Conservation (phyloP, 1,284 basidiomycete species). For the Ustilago esculenta region DNA sequence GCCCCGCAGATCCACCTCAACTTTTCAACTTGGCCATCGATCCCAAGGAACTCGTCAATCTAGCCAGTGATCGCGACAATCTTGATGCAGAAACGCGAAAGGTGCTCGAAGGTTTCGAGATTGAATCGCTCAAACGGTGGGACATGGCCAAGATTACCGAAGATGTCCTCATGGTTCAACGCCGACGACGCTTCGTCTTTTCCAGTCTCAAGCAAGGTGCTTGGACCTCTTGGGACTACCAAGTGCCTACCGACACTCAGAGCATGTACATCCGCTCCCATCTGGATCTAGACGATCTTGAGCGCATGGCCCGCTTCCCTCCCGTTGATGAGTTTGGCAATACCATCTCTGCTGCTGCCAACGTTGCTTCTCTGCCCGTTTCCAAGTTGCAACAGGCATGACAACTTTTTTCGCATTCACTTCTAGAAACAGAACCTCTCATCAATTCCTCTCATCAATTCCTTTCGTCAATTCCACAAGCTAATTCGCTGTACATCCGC, state of each 20-base stretch:
- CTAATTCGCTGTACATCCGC: too few relatives aligned
- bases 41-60: slow-evolving; percentile 39
- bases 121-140: slow-evolving; percentile 27
- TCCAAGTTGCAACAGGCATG: slow-evolving; percentile 7
- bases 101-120: slow-evolving; percentile 22
- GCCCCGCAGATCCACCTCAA: slow-evolving; percentile 35
- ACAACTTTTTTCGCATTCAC: too few relatives aligned
- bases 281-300: slow-evolving; percentile 36
- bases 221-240: slow-evolving; percentile 42
- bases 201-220: slow-evolving; percentile 37
- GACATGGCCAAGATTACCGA: slow-evolving; percentile 36
- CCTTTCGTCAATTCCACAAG: too few relatives aligned
- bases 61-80: slow-evolving; percentile 17
- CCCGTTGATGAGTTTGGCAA: slow-evolving; percentile 32
- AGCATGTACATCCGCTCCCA: slow-evolving; percentile 44
- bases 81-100: slow-evolving; percentile 23
- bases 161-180: slow-evolving; percentile 33
- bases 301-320: slow-evolving; percentile 41
- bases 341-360: not conserved
- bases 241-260: slow-evolving; percentile 33
- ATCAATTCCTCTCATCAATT: too few relatives aligned
- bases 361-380: not conserved
- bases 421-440: too few relatives aligned
- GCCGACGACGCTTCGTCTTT: slow-evolving; percentile 32
- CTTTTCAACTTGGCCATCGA: slow-evolving; percentile 27